Base-by-base conservation (phyloP, 164 flowering plant genomes). In the Kalanchoe fedtschenkoi region DNA sequence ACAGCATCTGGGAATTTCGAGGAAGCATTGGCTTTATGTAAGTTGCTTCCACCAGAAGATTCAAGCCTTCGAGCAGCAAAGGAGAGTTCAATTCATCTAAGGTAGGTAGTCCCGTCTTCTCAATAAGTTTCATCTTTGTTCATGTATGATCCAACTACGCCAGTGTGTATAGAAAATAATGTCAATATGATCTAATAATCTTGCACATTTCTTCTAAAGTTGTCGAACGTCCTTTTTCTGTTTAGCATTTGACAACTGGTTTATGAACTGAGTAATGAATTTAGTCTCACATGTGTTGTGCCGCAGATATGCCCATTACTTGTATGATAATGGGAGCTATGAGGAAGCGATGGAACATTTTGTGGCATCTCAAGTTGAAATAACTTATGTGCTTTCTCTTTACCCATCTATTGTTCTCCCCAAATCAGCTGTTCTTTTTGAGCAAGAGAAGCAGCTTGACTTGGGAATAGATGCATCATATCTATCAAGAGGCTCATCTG, bases 311-410 rank as follows among this genome's bases (percentile, higher is more conserved):
- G 99, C 93, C 46, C 97, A 89, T 70, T 72, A 82, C 75, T 80
- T 95, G 34, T 91, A 87, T 73, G 95, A 95, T 39, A 95, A 77
- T 76, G 89, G 87, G 58, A 82, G 79, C 88, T 89, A 91, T 66
- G 97, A 95, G 78, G 95, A 91, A 64, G 97, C 99, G 61, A 91
- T 95, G 97, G 97, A 95, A 62, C 96, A 95, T 55, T 95, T 95
- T 77, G 59, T 77, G 71, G 89, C 85, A 68, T 91, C 99, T 71
- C 93, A 86, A 79, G 95, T 87, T 11, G 96, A 95, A 66, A 83
- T 91, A 61, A 86, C 88, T 11, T 86, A 89, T 72, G 93, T 91
- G 59, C 96, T 95, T 54, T 82, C 96, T 60, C 68, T 95, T 21
- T 91, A 87, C 77, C 91, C 87, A 61, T 86, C 86, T 17, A 81